Conservation (phyloP, 139 green algal species). For the Tetraselmis striata region DNA sequence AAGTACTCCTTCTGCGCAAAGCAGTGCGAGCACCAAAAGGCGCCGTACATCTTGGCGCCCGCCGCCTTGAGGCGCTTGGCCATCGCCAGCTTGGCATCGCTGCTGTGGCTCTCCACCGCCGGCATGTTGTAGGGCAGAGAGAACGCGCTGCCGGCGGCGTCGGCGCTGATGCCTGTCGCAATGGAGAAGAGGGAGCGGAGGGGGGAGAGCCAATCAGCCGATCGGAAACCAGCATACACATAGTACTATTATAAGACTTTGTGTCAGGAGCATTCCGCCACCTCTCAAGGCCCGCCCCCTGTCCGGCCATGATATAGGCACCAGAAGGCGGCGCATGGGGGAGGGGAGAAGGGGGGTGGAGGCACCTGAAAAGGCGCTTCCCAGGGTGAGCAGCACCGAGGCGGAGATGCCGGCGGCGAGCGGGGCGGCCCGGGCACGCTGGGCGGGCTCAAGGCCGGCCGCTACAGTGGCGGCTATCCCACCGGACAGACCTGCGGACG, state of each 20-base stretch:
- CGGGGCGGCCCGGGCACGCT: not conserved
- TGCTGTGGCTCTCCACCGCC: slow-evolving; percentile 27
- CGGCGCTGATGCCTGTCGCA: not conserved
- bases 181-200: slow-evolving; percentile 10
- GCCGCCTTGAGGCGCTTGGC: slow-evolving; percentile 54
- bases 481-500: slow-evolving; percentile 54
- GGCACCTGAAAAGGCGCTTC: not conserved
- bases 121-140: slow-evolving; percentile 18
- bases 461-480: slow-evolving; percentile 23
- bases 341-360: slow-evolving; percentile 9
- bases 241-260: too few relatives aligned
- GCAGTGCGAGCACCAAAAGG: slow-evolving; percentile 98
- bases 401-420: not conserved
- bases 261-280: too few relatives aligned
- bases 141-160: slow-evolving; percentile 19
- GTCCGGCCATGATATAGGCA: too few relatives aligned
- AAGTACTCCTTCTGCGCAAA: slow-evolving; percentile 90
- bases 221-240: too few relatives aligned
- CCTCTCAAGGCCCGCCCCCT: too few relatives aligned
- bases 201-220: too few relatives aligned
- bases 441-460: slow-evolving; percentile 14
- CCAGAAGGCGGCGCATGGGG: not conserved
- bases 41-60: slow-evolving; percentile 93
- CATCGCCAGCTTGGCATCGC: slow-evolving; percentile 27
- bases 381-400: not conserved